Base-by-base conservation (phyloP, 345 rosid species). In the Eucalyptus paniculata region DNA sequence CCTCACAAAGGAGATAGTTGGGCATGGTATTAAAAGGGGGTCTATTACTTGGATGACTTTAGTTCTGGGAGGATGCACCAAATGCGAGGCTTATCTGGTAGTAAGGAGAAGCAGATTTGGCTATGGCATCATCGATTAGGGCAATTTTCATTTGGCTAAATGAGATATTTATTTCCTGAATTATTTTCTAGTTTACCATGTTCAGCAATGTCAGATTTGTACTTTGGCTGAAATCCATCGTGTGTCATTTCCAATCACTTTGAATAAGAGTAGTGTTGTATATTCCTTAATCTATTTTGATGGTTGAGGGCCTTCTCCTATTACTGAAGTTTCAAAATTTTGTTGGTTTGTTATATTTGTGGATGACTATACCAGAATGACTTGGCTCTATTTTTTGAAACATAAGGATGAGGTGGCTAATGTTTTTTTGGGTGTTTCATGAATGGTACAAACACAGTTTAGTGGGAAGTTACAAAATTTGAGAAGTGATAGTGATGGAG, bases 261-360 rank as follows among this genome's bases (percentile, higher is more conserved):
- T 11, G 17, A 69, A 54, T 67, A 30, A 32, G 28, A 51, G 2
- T 69, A 2, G 18, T 15, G 50, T 16, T n/a, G 72, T 50, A n/a
- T 90, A 86, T 86, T 4, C 10, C 2, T 86, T 88, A 32, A n/a
- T 86, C 15, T 83, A 88, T 44, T 86, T 9, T 11, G 23, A 90
- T 80, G 56, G 2, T 53, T 7, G 56, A 3, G 56, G 56, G 56
- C 9, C 24, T 53, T 17, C 1, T 53, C 56, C 50, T 0, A 42
- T 86, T 2, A 13, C 12, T 24, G 5, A 15, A 40, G 24, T 34
- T 15, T 88, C 21, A 2, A 26, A 37, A 23, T 2, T 2, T 62
- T 32, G 14, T 37, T 88, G 82, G 87, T 90, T 90, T 88, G 87
- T 90, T 15, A 86, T 32, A 3, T 69, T 88, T 86, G 14, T 86